Evolutionary conservation across 1,284 basidiomycete species (phyloP).

Genomic region (Moesziomyces antarcticus): DNA sequence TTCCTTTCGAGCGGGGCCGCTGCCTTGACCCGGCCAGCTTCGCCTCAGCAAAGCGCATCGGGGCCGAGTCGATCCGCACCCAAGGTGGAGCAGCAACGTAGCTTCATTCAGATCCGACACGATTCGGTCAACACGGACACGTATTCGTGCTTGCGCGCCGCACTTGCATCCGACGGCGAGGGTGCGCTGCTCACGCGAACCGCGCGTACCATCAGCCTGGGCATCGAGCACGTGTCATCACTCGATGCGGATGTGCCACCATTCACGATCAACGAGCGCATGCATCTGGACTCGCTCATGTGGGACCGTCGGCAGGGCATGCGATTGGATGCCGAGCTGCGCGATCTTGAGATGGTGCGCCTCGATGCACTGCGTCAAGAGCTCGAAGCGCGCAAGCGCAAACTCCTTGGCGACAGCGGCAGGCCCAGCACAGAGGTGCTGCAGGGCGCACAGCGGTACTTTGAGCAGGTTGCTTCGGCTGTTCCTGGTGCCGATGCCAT

Average conservation of each 20-base stretch:
- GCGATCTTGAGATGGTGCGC: slow-evolving; percentile 22
- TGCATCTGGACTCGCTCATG: slow-evolving; percentile 49
- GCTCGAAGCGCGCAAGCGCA: slow-evolving; percentile 32
- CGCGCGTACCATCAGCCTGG: slow-evolving; percentile 29
- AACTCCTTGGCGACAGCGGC: slow-evolving; percentile 23
- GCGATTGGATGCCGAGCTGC: slow-evolving; percentile 37
- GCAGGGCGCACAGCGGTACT: slow-evolving; percentile 29
- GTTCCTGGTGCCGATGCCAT: slow-evolving; percentile 15
- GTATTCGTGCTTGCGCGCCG: slow-evolving; percentile 38
- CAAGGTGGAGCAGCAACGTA: slow-evolving; percentile 20
- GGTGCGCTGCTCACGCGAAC: slow-evolving; percentile 38
- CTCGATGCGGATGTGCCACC: slow-evolving; percentile 13
- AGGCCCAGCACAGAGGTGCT: slow-evolving; percentile 21
- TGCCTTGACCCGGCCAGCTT: slow-evolving; percentile 19
- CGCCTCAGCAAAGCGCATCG: slow-evolving; percentile 5
- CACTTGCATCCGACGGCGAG: slow-evolving; percentile 42
- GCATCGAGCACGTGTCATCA: slow-evolving; percentile 22
- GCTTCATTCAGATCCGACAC: slow-evolving; percentile 31
- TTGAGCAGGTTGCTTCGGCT: slow-evolving; percentile 23
- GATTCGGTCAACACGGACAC: slow-evolving; percentile 43
- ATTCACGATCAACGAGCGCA: slow-evolving; percentile 30
- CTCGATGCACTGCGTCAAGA: slow-evolving; percentile 22
- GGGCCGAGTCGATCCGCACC: background rate
- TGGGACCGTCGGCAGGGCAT: slow-evolving; percentile 41
- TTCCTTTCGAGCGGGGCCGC: slow-evolving; percentile 32